phyloP scores from a whole-genome alignment of 768 basidiomycete species.

The Russula sp. region DNA sequence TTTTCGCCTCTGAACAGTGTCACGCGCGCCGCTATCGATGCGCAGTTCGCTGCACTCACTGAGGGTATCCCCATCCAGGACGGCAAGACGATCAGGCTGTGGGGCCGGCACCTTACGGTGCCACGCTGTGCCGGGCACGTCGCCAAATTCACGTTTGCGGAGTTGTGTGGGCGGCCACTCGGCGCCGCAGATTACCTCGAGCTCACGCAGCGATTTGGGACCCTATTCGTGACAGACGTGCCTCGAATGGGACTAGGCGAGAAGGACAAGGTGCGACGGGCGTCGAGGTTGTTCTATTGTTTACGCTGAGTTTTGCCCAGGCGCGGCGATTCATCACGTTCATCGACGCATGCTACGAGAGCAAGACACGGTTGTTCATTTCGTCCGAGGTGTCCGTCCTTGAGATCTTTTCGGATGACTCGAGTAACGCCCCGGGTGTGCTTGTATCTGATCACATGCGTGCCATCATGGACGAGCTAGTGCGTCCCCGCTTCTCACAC shows the following conservation, averaged over 20 bases:
- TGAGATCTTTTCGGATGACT: slow-evolving; percentile 81
- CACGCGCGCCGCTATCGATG: slow-evolving; percentile 64
- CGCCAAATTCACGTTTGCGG: slow-evolving; percentile 80
- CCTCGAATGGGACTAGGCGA: slow-evolving; percentile 81
- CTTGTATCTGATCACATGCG: slow-evolving; percentile 81
- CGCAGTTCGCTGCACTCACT: slow-evolving; percentile 75
- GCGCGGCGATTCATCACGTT: slow-evolving; percentile 96
- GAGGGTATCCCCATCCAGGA: slow-evolving; percentile 49
- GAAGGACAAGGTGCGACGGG: slow-evolving; percentile 71
- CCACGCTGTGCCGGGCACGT: slow-evolving; percentile 76
- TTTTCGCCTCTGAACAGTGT: slow-evolving; percentile 70
- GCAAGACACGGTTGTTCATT: slow-evolving; percentile 88
- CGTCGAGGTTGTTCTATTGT: background rate
- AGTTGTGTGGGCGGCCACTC: slow-evolving; percentile 83
- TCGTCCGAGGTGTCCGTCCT: slow-evolving; percentile 90
- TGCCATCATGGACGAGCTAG: slow-evolving; percentile 93
- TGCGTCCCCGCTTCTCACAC: slow-evolving; percentile 30
- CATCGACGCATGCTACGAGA: slow-evolving; percentile 94
- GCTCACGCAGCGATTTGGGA: slow-evolving; percentile 81
- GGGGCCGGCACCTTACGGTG: slow-evolving; percentile 79
- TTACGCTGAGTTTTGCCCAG: slow-evolving; percentile 33
- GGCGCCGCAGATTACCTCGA: slow-evolving; percentile 96
- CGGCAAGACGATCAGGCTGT: slow-evolving; percentile 69
- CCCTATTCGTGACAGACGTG: slow-evolving; percentile 82
- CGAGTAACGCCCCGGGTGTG: slow-evolving; percentile 31